These are phyloP conservation scores for Kentomonas sorsogonicus DNA, from an alignment of 208 protist genomes.

Conservation along the genomic window DNA sequence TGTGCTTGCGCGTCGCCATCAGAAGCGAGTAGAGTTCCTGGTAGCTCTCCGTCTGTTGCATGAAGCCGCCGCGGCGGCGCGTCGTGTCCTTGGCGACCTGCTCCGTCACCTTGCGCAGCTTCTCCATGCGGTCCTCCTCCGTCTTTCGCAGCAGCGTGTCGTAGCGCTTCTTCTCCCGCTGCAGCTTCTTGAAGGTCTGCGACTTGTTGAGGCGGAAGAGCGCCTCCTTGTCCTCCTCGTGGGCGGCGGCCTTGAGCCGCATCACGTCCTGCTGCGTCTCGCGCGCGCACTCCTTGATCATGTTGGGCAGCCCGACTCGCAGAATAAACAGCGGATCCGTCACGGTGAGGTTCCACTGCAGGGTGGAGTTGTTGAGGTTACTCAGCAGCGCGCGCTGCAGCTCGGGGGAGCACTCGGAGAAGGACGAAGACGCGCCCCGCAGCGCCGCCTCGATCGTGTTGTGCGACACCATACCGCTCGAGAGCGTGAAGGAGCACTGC, in stretches of 20 bases:
- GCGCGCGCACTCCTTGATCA: conserved; percentile 55
- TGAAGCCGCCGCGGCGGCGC: conserved; percentile 17
- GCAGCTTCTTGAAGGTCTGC: conserved; percentile 49
- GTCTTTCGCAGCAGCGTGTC: conserved; percentile 32
- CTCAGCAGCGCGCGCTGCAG: conserved; percentile 52
- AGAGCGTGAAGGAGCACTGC: conserved; percentile 67
- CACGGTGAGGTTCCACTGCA: conserved; percentile 57
- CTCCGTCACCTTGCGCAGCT: conserved; percentile 41
- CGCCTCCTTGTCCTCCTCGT: conserved; percentile 21
- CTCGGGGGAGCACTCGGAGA: conserved; percentile 32
- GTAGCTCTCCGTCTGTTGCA: conserved; percentile 7
- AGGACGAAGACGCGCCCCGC: conserved; percentile 25
- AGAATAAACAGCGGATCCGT: conserved; percentile 62
- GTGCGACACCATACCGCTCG: conserved; percentile 39
- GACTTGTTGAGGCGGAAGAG: conserved; percentile 30
- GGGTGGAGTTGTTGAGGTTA: conserved; percentile 46
- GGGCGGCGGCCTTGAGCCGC: conserved; percentile 37
- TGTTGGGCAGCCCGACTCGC: conserved; percentile 51
- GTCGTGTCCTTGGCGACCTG: conserved; percentile 35
- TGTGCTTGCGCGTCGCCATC: conserved; percentile 31
- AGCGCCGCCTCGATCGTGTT: conserved; percentile 32
- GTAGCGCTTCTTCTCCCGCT: conserved; percentile 46
- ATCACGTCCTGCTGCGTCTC: conserved; percentile 62
- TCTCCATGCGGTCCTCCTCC: conserved; percentile 29
- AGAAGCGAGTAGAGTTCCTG: conserved; percentile 28